Percentiles rank a stretch among this genome's conserved stretches.
Conservation (phyloP, 148 eudicot species). For the Rhododendron simsii region DNA sequence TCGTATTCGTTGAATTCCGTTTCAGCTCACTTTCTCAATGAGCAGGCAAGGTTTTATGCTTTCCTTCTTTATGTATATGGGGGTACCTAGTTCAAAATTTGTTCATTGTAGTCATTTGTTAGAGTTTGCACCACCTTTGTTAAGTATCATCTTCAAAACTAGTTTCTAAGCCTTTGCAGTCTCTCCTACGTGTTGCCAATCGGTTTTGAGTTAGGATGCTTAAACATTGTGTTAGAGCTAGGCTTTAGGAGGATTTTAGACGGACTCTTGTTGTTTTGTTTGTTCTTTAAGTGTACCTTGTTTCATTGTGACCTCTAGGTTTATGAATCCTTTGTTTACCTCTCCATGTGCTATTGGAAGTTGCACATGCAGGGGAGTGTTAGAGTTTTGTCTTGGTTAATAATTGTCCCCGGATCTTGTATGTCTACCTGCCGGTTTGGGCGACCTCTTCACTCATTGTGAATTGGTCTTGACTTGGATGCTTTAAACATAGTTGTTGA, state of each 20-base stretch:
- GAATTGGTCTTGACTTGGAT: no score
- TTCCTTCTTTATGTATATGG: background rate
- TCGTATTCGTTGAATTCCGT: constrained; percentile 97
- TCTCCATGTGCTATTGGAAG: background rate
- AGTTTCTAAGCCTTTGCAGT: background rate
- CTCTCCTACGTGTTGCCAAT: background rate
- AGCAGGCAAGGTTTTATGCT: constrained; percentile 57
- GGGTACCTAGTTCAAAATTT: background rate
- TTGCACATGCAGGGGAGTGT: background rate
- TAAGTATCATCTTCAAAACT: background rate
- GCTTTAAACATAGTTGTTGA: no score
- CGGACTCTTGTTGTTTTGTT: background rate
- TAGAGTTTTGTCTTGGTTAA: background rate
- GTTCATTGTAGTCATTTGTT: background rate
- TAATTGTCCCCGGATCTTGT: background rate
- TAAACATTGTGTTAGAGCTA: background rate
- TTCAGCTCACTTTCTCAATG: constrained; percentile 95
- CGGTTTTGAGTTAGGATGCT: background rate
- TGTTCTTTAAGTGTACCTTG: background rate
- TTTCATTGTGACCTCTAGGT: background rate
- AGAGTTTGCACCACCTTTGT: background rate
- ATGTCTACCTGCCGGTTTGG: background rate
- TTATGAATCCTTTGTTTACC: background rate
- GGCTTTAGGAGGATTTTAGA: background rate
- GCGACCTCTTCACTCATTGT: background rate